Base-by-base conservation (phyloP, 75 land plant species). In the Larix kaempferi region DNA sequence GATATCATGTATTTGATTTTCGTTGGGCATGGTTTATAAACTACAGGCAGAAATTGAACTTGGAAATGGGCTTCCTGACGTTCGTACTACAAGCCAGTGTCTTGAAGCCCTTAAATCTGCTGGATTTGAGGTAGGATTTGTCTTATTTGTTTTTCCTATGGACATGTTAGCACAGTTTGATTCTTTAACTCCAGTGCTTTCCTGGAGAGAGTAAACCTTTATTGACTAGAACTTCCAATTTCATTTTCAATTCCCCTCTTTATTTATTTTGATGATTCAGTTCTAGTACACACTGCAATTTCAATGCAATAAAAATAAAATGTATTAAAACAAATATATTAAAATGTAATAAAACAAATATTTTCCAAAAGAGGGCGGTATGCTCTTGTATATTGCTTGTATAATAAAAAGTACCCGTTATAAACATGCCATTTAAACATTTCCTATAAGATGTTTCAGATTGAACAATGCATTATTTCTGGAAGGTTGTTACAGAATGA, bases 61-160 rank as follows among this genome's bases (percentile, higher is more conserved):
- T 71, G 99, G 99, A 76, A 81, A 97, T 84, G 99, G 99, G 25
- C 93, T 97, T 82, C 95, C 99, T 44, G 99, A 97, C 67, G 83
- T 97, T 57, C 89, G 99, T 52, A 79, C 88, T 26, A 93, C 95
- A 56, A 67, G 74, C 6, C 85, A 97, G 64, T 92, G 95, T 75
- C 84, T 97, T 17, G 91, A 89, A 69, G 95, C 99, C 44, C 62
- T 92, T 57, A 92, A 87, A 74, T 80, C 78, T 67, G 95, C 99
- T 58, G 99, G 99, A 41, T 97, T 97, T 84, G 95, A 97, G 94
- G 99, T 94, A 80, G 19, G 4, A 15, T 6, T 29, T 26, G 33
- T 56, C 23, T 29, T 39, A 17, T 41, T 69, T 69, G 25, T 69
- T 41, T 39, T 6, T 10, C n/a, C 22, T 4, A 41, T 41, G 49